Percentiles rank a stretch among this genome's conserved stretches.
Evolutionary conservation across 1,284 basidiomycete genomes (phyloP).

Genomic region (Melampsora abietis-canadensis): DNA sequence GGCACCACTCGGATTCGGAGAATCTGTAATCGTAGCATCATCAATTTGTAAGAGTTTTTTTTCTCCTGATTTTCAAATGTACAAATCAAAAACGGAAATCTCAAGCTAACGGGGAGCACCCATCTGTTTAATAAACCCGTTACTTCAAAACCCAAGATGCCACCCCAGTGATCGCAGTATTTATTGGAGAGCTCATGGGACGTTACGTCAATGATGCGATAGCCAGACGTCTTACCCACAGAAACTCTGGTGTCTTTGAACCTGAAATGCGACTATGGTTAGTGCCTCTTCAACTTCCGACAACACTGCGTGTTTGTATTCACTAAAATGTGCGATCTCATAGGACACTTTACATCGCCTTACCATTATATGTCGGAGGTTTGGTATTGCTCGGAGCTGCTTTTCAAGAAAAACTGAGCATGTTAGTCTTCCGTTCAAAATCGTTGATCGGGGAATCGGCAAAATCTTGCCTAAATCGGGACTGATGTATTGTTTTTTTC

Average conservation of each 20-base stretch:
- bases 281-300: conserved; percentile 44
- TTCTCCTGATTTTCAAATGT: no score
- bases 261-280: conserved; percentile 68
- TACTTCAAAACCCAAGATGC: conserved; percentile 44
- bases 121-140: neutral
- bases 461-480: no score
- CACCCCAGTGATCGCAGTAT: conserved; percentile 57
- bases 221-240: conserved; percentile 60
- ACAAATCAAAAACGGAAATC: no score
- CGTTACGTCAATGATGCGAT: conserved; percentile 68
- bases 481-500: no score
- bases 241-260: conserved; percentile 67
- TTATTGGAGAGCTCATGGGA: conserved; percentile 67
- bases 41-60: conserved; percentile 60
- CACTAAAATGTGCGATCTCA: no score
- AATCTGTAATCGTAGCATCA: conserved; percentile 61
- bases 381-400: conserved; percentile 56
- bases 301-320: no score
- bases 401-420: conserved; percentile 24
- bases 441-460: no score
- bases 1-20: conserved; percentile 62
- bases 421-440: conserved; percentile 7
- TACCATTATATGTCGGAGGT: conserved; percentile 65
- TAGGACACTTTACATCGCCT: conserved; percentile 65
- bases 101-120: no score